Evolutionary conservation across 208 protist species (phyloP), one percentile per base, ranked within the genome.

Genomic region (Trypanosoma mega): DNA sequence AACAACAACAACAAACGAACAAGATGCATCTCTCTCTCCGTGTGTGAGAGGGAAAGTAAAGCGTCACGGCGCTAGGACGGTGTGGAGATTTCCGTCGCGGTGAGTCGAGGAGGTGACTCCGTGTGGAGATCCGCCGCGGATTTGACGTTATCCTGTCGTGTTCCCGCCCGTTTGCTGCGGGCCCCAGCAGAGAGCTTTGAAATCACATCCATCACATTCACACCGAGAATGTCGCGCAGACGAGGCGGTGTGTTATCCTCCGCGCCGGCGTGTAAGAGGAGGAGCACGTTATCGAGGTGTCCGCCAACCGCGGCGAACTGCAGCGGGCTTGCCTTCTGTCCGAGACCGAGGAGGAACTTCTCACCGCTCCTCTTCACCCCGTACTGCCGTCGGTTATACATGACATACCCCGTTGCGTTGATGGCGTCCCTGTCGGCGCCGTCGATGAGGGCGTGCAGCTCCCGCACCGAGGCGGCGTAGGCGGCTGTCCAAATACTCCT

Each of bases 301-400:
- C 82, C 78, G 0, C 80, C 82, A 16, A 85, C 63, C 0, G 85
- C 85, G 2, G 86, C 90, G 49, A 91, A 96, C 65, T 93, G 85
- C 31, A 96, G 60, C 0, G 85, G 71, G 6, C 77, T 91, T n/a
- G 66, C 85, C 55, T 87, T 85, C 56, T 71, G 74, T 20, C 90
- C 90, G 16, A 93, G 61, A 2, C 90, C 90, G 5, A 96, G 67
- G 33, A 48, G 46, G 69, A 78, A 85, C 18, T 47, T 48, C 21
- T 76, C 74, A 23, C 56, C 68, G 47, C 39, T 60, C 7, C 68
- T 63, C 60, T 87, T 85, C 43, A 94, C 61, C 9, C 90, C 87
- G 78, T 81, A 91, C 34, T 85, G 77, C 2, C 83, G 72, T 7
- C 80, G 59, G 21, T 72, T 53, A 46, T 89, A 81, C 12, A 74